Evolutionary conservation across 23 red algal species (phyloP), one percentile per base, ranked within the genome.

Genomic region (Gracilaria caudata): DNA sequence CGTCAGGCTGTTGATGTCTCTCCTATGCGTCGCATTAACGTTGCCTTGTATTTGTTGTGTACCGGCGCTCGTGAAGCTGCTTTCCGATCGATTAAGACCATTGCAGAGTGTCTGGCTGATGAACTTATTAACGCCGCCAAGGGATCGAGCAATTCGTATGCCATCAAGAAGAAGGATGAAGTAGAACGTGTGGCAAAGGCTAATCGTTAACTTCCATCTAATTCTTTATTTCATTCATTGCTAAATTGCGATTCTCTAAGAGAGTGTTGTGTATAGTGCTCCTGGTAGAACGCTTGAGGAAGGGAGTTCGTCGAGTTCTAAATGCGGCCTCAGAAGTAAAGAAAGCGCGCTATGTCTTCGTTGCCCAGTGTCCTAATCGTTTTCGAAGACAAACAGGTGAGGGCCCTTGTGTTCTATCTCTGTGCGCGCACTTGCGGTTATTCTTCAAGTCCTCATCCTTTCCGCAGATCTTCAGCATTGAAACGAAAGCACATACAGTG

Each of bases 81-180:
- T 30, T 99, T 99, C 86, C 93, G 97, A 20, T 95, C 93, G 34
- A 94, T 99, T 60, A 99, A 99, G 79, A 99, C 97, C n/a, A 99
- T 99, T 78, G 93, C 97, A 20, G 97, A 99, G 83, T 99, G 97
- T 64, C 51, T 99, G 40, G 97, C 97, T 29, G 97, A 99, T 86
- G 97, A 99, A 57, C 86, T 99, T 24, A 99, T 99, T 68, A 99
- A 99, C 44, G 97, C 97, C 54, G 90, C 97, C 6, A 99, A 99
- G 80, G 97, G 97, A 45, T 94, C 89, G 21, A 95, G 93, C 51
- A 99, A 99, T 47, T 99, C 97, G 0, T 99, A 95, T 61, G 97
- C 97, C 20, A 99, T 99, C 85, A 99, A 99, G 97, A 99, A 99
- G 90, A 99, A 99, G 84, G 97, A 99, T 33, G 97, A 99, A 68